phyloP scores from a whole-genome alignment of 306 rosid species.

The Prunus fruticosa region DNA sequence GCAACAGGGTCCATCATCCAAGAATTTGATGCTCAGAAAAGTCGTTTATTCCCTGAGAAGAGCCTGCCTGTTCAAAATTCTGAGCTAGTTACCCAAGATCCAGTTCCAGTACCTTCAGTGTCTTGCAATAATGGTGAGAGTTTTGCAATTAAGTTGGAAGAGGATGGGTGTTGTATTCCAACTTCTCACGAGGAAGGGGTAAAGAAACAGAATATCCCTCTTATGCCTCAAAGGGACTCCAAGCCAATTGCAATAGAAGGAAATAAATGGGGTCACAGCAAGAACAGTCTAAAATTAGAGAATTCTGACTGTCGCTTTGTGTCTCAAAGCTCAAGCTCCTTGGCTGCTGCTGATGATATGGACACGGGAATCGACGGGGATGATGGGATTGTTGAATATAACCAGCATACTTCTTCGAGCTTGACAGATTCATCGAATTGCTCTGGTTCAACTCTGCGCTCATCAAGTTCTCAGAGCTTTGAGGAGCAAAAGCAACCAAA shows the following conservation, averaged over 20 bases:
- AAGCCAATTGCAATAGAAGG: conserved; percentile 32
- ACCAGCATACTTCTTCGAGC: conserved; percentile 51
- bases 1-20: conserved; percentile 48
- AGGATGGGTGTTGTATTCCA: conserved; percentile 30
- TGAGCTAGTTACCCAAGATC: conserved; percentile 23
- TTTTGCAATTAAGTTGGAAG: conserved; percentile 46
- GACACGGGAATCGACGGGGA: conserved; percentile 39
- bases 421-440: conserved; percentile 60
- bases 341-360: conserved; percentile 34
- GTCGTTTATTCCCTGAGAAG: conserved; percentile 37
- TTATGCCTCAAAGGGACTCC: conserved; percentile 29
- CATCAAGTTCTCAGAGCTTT: conserved; percentile 60
- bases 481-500: conserved; percentile 45
- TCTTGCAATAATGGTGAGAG: conserved; percentile 28
- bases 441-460: conserved; percentile 45
- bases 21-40: conserved; percentile 41
- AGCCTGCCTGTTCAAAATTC: conserved; percentile 26
- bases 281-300: conserved; percentile 26
- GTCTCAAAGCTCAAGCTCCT: conserved; percentile 42
- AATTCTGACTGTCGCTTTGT: conserved; percentile 28
- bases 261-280: conserved; percentile 19
- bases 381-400: conserved; percentile 39
- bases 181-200: conserved; percentile 27
- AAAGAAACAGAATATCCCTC: conserved; percentile 31
- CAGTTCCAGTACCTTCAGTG: conserved; percentile 23